A percentile compares a stretch with the other conserved stretches of the same genome.
phyloP scores from a whole-genome alignment of 306 rosid species.

The Gastrolobium bilobum region DNA sequence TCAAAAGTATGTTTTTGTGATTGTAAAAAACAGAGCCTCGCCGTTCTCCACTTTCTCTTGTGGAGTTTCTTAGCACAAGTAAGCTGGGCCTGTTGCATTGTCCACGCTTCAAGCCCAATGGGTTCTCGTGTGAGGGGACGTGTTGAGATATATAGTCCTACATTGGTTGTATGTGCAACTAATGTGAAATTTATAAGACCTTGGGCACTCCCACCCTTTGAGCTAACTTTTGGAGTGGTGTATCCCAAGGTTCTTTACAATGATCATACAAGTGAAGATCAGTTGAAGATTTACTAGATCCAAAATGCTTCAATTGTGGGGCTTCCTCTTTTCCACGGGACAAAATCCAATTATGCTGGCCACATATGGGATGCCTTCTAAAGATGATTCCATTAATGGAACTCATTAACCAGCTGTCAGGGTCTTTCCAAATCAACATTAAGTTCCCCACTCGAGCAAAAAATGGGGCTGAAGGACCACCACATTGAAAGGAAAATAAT shows the following conservation, averaged over 20 bases:
- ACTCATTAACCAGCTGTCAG: conserved; percentile 44
- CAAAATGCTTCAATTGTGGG: conserved; percentile 31
- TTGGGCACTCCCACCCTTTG: no score
- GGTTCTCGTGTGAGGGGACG: no score
- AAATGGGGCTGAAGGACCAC: conserved; percentile 43
- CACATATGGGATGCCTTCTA: conserved; percentile 17
- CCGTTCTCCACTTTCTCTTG: no score
- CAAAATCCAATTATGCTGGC: conserved; percentile 3
- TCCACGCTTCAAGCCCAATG: no score
- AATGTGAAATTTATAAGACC: no score
- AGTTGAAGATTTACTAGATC: conserved; percentile 22
- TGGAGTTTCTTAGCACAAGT: no score
- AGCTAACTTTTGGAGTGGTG: no score
- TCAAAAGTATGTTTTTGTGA: neutral
- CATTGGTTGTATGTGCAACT: no score
- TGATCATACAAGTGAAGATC: conserved; percentile 3
- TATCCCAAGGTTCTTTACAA: no score
- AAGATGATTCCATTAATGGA: conserved; percentile 28
- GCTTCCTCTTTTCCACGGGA: conserved; percentile 11
- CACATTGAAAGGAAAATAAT: conserved; percentile 26
- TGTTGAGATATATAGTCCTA: no score
- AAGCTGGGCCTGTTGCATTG: no score
- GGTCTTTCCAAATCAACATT: conserved; percentile 27
- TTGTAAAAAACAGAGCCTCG: no score
- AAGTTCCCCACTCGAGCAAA: conserved; percentile 38